Percentiles rank a stretch among this genome's conserved stretches.
phyloP scores from a whole-genome alignment of 2,329 filamentous ascomycete genomes.

The Microsporum audouinii region DNA sequence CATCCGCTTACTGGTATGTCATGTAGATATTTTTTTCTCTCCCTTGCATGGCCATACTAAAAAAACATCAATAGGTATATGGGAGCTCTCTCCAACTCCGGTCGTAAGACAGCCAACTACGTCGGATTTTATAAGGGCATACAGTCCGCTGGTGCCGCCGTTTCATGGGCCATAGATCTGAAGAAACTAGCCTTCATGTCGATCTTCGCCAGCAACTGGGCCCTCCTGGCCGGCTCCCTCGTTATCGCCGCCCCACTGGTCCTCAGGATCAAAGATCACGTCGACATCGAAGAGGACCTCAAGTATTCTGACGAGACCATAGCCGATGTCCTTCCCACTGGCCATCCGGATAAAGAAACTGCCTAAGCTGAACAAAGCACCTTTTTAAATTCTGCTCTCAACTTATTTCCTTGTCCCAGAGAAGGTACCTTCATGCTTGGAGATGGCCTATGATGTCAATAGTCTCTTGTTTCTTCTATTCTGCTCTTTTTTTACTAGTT shows the following conservation, averaged over 20 bases:
- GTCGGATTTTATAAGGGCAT: conserved; percentile 85
- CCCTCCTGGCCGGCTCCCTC: conserved; percentile 59
- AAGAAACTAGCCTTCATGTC: conserved; percentile 53
- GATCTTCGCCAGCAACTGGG: conserved; percentile 68
- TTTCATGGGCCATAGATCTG: conserved; percentile 48
- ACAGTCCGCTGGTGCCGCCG: conserved; percentile 73
- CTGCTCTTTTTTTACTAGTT: not conserved
- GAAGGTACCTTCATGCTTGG: too few relatives aligned
- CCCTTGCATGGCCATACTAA: not conserved
- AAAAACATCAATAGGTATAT: conserved; percentile 53
- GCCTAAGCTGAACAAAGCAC: not conserved
- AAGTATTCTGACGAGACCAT: conserved; percentile 74
- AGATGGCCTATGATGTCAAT: too few relatives aligned
- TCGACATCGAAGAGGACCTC: conserved; percentile 69
- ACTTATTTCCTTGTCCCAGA: not conserved
- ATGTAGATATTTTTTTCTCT: not conserved
- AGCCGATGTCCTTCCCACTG: conserved; percentile 48
- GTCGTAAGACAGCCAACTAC: conserved; percentile 82
- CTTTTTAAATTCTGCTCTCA: too few relatives aligned
- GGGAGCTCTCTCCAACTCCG: conserved; percentile 84
- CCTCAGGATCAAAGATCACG: conserved; percentile 68
- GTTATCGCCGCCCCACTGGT: conserved; percentile 70
- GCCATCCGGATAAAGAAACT: not conserved
- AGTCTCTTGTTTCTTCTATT: not conserved
- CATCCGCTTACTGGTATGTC: conserved; percentile 69